These are phyloP conservation scores for Ustilago sp. DNA, from an alignment of 1,284 basidiomycete genomes.

Conservation along the genomic window DNA sequence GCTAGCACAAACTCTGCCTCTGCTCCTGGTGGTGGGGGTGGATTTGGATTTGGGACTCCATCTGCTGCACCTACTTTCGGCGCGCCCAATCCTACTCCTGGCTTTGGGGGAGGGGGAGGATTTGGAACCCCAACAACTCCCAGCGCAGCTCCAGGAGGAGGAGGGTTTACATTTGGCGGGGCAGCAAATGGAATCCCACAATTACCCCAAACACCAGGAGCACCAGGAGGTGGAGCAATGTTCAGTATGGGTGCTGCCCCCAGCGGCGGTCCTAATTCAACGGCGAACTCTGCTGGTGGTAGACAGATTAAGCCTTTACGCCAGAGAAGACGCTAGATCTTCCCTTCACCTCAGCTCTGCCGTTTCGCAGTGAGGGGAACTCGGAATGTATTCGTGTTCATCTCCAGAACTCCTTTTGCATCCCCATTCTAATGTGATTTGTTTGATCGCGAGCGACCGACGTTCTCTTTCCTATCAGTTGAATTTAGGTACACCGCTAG, in stretches of 20 bases:
- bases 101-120: background rate
- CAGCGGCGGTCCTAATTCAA: constrained; percentile 1
- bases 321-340: constrained; percentile 32
- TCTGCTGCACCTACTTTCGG: constrained; percentile 8
- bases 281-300: constrained; percentile 16
- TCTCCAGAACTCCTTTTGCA: too few species aligned
- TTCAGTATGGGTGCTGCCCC: constrained; percentile 58
- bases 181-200: constrained; percentile 5
- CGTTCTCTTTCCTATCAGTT: too few species aligned
- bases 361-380: background rate
- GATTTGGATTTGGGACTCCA: background rate
- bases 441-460: too few species aligned
- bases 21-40: background rate
- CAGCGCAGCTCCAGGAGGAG: constrained; percentile 12
- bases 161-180: background rate
- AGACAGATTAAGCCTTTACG: constrained; percentile 60
- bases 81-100: background rate
- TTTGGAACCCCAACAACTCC: constrained; percentile 1
- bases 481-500: too few species aligned
- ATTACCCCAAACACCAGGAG: constrained; percentile 19
- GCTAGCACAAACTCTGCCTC: constrained; percentile 11
- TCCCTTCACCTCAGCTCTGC: background rate
- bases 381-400: too few species aligned
- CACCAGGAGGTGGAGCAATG: constrained; percentile 20
- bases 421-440: too few species aligned